A percentile compares a stretch with the other conserved stretches of the same genome.
Evolutionary conservation across 805 yeast genomes (phyloP).

Genomic region (Candida anglica): DNA sequence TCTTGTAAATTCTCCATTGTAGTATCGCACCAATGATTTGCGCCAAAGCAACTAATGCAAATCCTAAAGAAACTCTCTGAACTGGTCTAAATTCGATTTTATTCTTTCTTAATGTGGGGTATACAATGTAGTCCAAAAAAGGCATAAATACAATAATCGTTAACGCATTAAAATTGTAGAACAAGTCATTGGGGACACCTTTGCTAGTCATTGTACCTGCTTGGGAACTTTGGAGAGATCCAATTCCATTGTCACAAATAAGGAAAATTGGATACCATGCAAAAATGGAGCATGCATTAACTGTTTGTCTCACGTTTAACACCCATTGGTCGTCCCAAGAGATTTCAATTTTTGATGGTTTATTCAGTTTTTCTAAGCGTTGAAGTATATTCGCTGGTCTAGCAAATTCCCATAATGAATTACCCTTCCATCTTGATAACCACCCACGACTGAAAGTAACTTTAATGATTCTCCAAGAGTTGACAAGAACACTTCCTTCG

Average conservation of each 20-base stretch:
- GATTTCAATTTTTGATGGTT: conserved; percentile 24
- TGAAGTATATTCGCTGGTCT: conserved; percentile 39
- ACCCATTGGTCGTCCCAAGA: conserved; percentile 46
- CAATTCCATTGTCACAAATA: conserved; percentile 46
- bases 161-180: conserved; percentile 51
- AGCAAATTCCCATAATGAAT: conserved; percentile 47
- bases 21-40: conserved; percentile 48
- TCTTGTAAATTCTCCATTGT: conserved; percentile 43
- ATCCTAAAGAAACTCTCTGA: conserved; percentile 44
- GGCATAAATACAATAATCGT: conserved; percentile 53
- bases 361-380: conserved; percentile 36
- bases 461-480: conserved; percentile 35
- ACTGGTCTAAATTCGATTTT: conserved; percentile 40
- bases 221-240: conserved; percentile 46
- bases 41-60: conserved; percentile 42
- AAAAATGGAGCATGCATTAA: conserved; percentile 43
- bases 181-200: conserved; percentile 54
- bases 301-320: conserved; percentile 39
- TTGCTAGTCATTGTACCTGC: conserved; percentile 50
- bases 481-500: conserved; percentile 45
- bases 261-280: conserved; percentile 33
- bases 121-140: conserved; percentile 41
- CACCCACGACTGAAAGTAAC: conserved; percentile 42
- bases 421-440: conserved; percentile 34
- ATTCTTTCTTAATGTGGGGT: too few species aligned